These are phyloP conservation scores for Globisporangium splendens DNA, from an alignment of 352 stramenopile species.

Conservation along the genomic window DNA sequence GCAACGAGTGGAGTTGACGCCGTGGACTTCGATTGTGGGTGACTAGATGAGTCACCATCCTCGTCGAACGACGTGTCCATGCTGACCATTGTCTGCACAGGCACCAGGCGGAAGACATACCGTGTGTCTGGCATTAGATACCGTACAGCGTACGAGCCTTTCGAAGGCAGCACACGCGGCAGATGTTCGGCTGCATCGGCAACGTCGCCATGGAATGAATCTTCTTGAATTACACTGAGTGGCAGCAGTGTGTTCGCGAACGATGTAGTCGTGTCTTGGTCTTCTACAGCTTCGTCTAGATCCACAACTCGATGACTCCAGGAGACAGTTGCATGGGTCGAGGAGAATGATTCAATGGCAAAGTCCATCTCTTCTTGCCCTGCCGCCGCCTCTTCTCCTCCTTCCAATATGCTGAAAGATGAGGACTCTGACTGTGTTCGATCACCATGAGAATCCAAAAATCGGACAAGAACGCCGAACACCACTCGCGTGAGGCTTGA, in stretches of 20 bases:
- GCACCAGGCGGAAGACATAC: slow-evolving; percentile 32
- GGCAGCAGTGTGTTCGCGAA: slow-evolving; percentile 6
- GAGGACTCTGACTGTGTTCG: no score
- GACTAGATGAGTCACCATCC: neutral
- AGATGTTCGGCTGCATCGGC: neutral
- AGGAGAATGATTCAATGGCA: slow-evolving; percentile 23
- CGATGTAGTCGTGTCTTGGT: neutral
- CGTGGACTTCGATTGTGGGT: neutral
- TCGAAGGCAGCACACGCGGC: slow-evolving; percentile 24
- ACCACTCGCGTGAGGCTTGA: slow-evolving; percentile 28
- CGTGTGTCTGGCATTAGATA: slow-evolving; percentile 44
- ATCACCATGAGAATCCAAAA: slow-evolving; percentile 15
- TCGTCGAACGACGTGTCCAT: slow-evolving; percentile 2
- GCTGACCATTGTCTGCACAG: slow-evolving; percentile 11
- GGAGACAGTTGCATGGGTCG: slow-evolving; percentile 27
- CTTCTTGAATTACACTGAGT: slow-evolving; percentile 4
- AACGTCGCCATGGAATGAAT: neutral
- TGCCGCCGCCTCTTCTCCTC: neutral
- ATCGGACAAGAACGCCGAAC: slow-evolving; percentile 27
- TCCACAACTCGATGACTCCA: slow-evolving; percentile 17
- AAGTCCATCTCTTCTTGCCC: neutral
- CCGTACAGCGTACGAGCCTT: slow-evolving; percentile 34
- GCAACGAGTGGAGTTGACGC: neutral
- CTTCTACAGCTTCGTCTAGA: neutral
- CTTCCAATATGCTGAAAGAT: neutral